Evolutionary conservation across 768 basidiomycete genomes (phyloP), one percentile per base, ranked within the genome.

Genomic region (Phanerodontia chrysosporium): DNA sequence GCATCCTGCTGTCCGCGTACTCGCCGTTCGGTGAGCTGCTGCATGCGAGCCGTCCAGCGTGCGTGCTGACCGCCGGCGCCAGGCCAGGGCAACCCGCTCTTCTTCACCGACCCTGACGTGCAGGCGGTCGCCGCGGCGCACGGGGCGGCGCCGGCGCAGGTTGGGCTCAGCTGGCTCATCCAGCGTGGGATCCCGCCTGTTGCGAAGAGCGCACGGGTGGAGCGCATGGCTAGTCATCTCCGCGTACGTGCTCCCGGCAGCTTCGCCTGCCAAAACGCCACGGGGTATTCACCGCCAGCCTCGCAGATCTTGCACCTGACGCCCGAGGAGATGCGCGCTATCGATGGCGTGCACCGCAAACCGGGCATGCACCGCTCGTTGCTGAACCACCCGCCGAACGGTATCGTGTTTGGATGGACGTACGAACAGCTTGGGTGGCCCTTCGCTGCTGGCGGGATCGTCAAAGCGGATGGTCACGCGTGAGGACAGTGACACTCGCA

Each of bases 1-100:
- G 80, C 29, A 85, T 91, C 63, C 76, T 81, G 18, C 68, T 89
- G 56, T 85, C 86, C 30, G 87, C 85, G 0, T 61, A 61, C 49
- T 61, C 60, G 6, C 60, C 60, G 6, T 49, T 61, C 25, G 60
- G 60, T 61, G 27, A 10, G 60, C 30, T 4, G 6, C 44, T 25
- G 14, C 48, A 4, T 24, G 4, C 21, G 12, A 28, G 16, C 22
- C 3, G 8, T 24, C 44, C 7, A 24, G 7, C 8, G 44, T 24
- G n/a, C 8, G 6, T 45, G 48, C 4, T 28, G 48, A 13, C 12
- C 14, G 18, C 4, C 18, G 4, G 27, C 6, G 7, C 13, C 12
- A 61, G 60, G 60, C 9, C 60, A 61, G 61, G 45, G 66, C 56
- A 58, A 58, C 58, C 60, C 61, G 68, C 61, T 71, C 12, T 68